phyloP scores from a whole-genome alignment of 208 protist genomes.

The Zelonia costaricensis region DNA sequence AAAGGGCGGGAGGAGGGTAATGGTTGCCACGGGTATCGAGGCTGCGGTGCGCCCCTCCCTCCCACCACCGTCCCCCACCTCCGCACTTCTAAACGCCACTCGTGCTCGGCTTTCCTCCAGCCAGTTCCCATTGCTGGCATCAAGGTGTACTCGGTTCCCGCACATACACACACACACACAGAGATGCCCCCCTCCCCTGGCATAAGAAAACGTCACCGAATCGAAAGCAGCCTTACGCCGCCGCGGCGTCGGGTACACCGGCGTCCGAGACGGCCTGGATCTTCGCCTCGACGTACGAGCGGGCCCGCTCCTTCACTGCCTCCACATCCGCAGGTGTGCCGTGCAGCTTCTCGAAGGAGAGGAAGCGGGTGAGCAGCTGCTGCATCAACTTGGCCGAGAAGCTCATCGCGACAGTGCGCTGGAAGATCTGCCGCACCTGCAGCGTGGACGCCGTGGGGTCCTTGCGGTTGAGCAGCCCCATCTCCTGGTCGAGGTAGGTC shows the following conservation, averaged over 20 bases:
- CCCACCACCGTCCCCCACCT: too few species aligned
- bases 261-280: conserved; percentile 59
- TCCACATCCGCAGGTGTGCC: conserved; percentile 83
- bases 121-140: too few species aligned
- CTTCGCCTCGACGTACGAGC: conserved; percentile 93
- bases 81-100: too few species aligned
- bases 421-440: conserved; percentile 72
- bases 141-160: too few species aligned
- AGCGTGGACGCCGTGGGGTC: conserved; percentile 38
- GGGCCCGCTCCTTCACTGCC: conserved; percentile 93
- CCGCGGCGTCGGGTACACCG: conserved; percentile 9
- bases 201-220: too few species aligned
- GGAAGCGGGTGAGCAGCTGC: conserved; percentile 95
- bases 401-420: conserved; percentile 79
- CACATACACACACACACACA: too few species aligned
- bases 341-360: conserved; percentile 95
- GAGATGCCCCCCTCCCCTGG: too few species aligned
- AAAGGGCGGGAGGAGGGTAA: too few species aligned
- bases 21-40: too few species aligned
- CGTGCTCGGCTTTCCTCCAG: too few species aligned
- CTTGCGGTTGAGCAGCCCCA: conserved; percentile 59
- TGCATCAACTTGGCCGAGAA: conserved; percentile 90
- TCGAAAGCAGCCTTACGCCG: too few species aligned
- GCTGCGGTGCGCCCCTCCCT: too few species aligned
- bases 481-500: conserved; percentile 89